phyloP scores from a whole-genome alignment of 208 protist genomes.

The Tritrichomonas musculus region DNA sequence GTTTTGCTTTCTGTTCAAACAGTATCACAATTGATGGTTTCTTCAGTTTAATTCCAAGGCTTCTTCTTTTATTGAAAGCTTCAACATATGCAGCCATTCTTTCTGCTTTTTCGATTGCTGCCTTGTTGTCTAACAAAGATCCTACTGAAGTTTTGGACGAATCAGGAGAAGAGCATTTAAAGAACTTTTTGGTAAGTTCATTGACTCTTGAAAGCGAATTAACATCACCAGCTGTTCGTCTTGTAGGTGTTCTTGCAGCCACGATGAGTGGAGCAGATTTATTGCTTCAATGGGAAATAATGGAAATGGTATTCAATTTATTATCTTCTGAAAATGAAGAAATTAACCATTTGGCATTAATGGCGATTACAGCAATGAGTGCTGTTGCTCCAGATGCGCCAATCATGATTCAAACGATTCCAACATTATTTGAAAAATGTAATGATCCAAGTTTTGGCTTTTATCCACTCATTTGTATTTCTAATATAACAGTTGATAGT shows the following conservation, averaged over 20 bases:
- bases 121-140: not conserved
- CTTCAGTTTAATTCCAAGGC: not conserved
- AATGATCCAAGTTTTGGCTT: not conserved
- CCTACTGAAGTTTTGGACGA: not conserved
- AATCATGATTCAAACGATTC: not conserved
- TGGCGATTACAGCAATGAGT: not conserved
- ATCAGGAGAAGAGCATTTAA: not conserved
- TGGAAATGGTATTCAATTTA: not conserved
- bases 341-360: not conserved
- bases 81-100: not conserved
- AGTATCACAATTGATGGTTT: not conserved
- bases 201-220: not conserved
- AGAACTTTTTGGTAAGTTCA: not conserved
- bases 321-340: not conserved
- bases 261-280: not conserved
- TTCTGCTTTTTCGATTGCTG: not conserved
- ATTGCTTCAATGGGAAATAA: not conserved
- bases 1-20: constrained; percentile 7
- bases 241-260: not conserved
- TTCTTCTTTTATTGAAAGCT: not conserved
- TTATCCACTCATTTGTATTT: not conserved
- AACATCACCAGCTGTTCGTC: not conserved
- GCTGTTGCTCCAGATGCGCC: not conserved
- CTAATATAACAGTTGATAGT: not conserved
- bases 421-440: not conserved